A percentile compares a stretch with the other conserved stretches of the same genome.
phyloP scores from a whole-genome alignment of 768 basidiomycete species.

The Amanita thiersii region DNA sequence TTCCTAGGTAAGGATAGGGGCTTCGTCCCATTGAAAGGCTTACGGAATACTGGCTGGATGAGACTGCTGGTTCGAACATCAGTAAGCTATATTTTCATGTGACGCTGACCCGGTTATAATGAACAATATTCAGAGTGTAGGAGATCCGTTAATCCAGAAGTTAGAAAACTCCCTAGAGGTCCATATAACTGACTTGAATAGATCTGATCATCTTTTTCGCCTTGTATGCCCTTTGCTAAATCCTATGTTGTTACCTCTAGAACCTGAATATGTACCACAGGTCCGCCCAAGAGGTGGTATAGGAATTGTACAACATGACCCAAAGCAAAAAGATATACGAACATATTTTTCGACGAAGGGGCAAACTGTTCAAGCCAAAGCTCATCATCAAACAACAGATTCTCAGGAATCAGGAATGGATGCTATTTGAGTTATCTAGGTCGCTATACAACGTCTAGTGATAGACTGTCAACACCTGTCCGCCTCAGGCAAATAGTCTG shows the following conservation, averaged over 20 bases:
- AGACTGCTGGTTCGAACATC: conserved; percentile 39
- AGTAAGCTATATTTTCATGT: conserved; percentile 8
- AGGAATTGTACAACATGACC: conserved; percentile 62
- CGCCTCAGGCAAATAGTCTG: too few relatives aligned
- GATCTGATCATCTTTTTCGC: conserved; percentile 43
- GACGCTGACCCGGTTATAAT: neutral
- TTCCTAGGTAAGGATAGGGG: conserved; percentile 14
- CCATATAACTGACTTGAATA: conserved; percentile 43
- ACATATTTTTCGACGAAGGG: conserved; percentile 56
- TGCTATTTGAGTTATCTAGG: neutral
- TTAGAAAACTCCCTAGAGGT: conserved; percentile 23
- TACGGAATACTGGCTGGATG: conserved; percentile 68
- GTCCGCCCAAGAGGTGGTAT: conserved; percentile 71
- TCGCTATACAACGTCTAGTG: too few relatives aligned
- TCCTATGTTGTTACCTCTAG: neutral
- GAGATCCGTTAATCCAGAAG: neutral
- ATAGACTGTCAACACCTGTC: too few relatives aligned
- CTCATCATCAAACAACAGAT: neutral
- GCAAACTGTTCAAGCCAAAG: neutral
- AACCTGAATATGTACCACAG: conserved; percentile 11
- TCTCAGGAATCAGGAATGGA: neutral
- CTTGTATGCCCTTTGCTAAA: conserved; percentile 37
- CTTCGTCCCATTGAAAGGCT: conserved; percentile 32
- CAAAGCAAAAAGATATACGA: conserved; percentile 67
- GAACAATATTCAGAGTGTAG: neutral